phyloP scores from a whole-genome alignment of 2,329 filamentous ascomycete species.

The Xylariaceae sp. region DNA sequence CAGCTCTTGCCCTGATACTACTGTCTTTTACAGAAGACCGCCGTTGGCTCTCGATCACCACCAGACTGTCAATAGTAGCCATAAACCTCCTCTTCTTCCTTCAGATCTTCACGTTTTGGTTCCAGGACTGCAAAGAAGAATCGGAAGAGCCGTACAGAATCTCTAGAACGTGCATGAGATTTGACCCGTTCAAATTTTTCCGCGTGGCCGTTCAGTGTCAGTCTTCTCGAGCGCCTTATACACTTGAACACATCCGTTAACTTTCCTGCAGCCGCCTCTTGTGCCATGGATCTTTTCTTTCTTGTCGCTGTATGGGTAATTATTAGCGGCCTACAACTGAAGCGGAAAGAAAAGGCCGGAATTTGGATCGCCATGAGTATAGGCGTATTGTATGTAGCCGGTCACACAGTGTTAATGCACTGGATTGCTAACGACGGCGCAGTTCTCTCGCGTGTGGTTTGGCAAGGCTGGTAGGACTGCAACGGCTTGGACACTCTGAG shows the following conservation, averaged over 20 bases:
- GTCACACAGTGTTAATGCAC: no score
- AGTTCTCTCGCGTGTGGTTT: no score
- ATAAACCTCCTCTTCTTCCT: constrained; percentile 10
- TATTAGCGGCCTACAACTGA: constrained; percentile 11
- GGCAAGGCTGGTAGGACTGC: no score
- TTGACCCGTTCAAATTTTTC: constrained; percentile 6
- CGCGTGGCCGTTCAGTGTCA: constrained; percentile 12
- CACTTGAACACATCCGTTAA: neutral
- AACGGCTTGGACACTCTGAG: no score
- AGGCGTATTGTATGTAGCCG: constrained; percentile 8
- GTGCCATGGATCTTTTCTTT: constrained; percentile 13
- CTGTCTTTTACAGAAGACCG: constrained; percentile 8
- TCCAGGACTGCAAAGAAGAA: constrained; percentile 10
- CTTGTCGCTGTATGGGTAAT: constrained; percentile 16
- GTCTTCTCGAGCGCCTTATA: neutral
- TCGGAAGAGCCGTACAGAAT: no score
- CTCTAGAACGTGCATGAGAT: constrained; percentile 4
- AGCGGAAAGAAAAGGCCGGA: constrained; percentile 14
- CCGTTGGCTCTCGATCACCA: constrained; percentile 12
- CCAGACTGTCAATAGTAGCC: constrained; percentile 7
- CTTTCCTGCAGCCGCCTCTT: constrained; percentile 11
- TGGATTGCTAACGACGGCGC: no score
- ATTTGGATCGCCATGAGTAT: constrained; percentile 17
- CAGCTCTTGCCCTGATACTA: constrained; percentile 13
- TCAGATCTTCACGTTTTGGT: constrained; percentile 14